Evolutionary conservation across 331 rosid species (phyloP), one percentile per base, ranked within the genome.

Genomic region (Quercus phellos): DNA sequence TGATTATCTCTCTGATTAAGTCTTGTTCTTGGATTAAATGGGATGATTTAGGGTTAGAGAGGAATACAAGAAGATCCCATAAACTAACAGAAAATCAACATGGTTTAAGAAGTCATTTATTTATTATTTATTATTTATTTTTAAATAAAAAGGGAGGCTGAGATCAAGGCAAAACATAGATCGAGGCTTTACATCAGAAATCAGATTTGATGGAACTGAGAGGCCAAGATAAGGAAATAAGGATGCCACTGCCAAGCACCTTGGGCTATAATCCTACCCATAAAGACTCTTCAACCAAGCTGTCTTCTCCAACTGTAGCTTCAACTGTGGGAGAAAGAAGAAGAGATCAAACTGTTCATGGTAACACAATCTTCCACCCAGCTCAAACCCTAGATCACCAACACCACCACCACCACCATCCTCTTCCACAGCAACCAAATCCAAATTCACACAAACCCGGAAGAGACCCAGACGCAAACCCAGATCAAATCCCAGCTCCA

Each of bases 201-300:
- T 34, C 24, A 60, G 79, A 86, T 86, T 84, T 81, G 64, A 87
- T 84, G 89, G 91, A 81, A 84, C 55, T 81, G 80, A 83, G 96
- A 82, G 80, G 84, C 1, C 85, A 77, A 69, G 88, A 84, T 43
- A 81, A 87, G 85, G 89, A 87, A 79, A 83, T 82, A 84, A 87
- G 85, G 82, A 89, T 86, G 84, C 84, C 90, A 76, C 83, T 86
- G 84, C 84, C 90, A 76, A 84, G 82, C 74, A 79, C 83, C 79
- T 55, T 85, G 68, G 88, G 84, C 73, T 89, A 79, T 79, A 84
- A 82, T 80, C 84, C 87, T 42, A 85, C 88, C 72, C 81, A 75
- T 26, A 67, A 83, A 68, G 90, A 84, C 63, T 88, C 96, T 63
- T 76, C 94, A 78, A 67, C 85, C 80, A 84, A 80, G 89, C 79